phyloP scores from a whole-genome alignment of 75 land plant species.

The Pinus tabuliformis region DNA sequence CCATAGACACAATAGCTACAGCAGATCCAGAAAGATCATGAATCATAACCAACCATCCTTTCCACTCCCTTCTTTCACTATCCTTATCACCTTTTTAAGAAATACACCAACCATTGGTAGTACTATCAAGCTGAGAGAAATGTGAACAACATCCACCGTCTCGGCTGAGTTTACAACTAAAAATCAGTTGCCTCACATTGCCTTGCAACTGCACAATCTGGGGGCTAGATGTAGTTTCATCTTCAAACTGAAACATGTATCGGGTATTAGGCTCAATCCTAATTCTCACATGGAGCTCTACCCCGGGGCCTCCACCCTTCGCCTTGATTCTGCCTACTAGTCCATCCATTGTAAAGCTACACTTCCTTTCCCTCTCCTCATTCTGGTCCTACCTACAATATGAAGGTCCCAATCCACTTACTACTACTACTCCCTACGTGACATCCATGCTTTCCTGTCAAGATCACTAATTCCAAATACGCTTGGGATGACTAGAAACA shows the following conservation, averaged over 20 bases:
- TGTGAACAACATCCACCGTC: too few relatives aligned
- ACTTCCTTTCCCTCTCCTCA: slow-evolving; percentile 62
- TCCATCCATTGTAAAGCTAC: slow-evolving; percentile 83
- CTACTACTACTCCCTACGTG: slow-evolving; percentile 46
- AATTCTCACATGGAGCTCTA: slow-evolving; percentile 71
- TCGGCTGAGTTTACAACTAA: slow-evolving; percentile 92
- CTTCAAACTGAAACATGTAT: slow-evolving; percentile 90
- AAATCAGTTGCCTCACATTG: slow-evolving; percentile 71
- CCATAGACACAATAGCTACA: too few relatives aligned
- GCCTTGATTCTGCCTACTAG: slow-evolving; percentile 52
- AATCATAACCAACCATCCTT: too few relatives aligned
- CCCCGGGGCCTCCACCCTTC: slow-evolving; percentile 33
- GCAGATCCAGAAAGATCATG: too few relatives aligned
- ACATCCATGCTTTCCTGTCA: slow-evolving; percentile 47
- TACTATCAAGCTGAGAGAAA: too few relatives aligned
- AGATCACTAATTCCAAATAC: slow-evolving; percentile 63
- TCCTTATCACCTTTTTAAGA: too few relatives aligned
- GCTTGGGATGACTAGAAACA: slow-evolving; percentile 37
- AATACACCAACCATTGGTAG: too few relatives aligned
- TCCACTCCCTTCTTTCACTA: too few relatives aligned
- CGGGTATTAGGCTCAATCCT: slow-evolving; percentile 89
- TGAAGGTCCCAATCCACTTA: slow-evolving; percentile 63
- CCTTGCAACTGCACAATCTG: slow-evolving; percentile 87
- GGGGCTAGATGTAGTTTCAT: slow-evolving; percentile 59
- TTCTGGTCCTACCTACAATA: slow-evolving; percentile 62